Conservation (phyloP, 176 grass and related monocot genomes). For the Saccharum spontaneum region DNA sequence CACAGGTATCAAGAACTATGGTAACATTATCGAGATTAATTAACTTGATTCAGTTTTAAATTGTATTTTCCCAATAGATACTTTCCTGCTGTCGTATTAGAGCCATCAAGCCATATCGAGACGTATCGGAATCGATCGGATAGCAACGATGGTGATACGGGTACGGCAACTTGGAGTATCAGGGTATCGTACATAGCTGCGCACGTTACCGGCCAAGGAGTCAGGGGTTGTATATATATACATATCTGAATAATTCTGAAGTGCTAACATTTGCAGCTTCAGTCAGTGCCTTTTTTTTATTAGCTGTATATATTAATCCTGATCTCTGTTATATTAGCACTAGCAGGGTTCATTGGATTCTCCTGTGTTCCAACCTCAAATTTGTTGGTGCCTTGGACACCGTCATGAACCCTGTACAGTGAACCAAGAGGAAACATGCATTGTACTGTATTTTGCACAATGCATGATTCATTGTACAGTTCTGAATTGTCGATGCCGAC, state of each 20-base stretch:
- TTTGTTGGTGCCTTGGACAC: background rate
- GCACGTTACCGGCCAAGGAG: background rate
- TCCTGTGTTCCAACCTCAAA: background rate
- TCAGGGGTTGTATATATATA: background rate
- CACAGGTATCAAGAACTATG: background rate
- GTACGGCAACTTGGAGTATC: background rate
- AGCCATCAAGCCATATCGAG: background rate
- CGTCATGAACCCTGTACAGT: background rate
- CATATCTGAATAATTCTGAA: background rate
- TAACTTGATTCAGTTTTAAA: background rate
- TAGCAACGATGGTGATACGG: background rate
- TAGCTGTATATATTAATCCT: background rate
- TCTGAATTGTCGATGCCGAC: background rate
- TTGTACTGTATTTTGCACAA: conserved; percentile 7
- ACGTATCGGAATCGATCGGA: background rate
- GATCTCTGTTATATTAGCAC: background rate
- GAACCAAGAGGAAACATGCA: conserved; percentile 14
- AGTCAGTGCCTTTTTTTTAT: background rate
- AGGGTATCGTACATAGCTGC: background rate
- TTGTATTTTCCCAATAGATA: background rate
- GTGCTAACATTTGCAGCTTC: background rate
- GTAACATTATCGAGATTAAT: background rate
- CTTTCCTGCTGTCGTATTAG: background rate
- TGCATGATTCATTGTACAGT: conserved; percentile 6
- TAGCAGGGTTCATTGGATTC: conserved; percentile 10